These are phyloP conservation scores for Cicer judaicum DNA, from an alignment of 306 rosid species.

Conservation along the genomic window DNA sequence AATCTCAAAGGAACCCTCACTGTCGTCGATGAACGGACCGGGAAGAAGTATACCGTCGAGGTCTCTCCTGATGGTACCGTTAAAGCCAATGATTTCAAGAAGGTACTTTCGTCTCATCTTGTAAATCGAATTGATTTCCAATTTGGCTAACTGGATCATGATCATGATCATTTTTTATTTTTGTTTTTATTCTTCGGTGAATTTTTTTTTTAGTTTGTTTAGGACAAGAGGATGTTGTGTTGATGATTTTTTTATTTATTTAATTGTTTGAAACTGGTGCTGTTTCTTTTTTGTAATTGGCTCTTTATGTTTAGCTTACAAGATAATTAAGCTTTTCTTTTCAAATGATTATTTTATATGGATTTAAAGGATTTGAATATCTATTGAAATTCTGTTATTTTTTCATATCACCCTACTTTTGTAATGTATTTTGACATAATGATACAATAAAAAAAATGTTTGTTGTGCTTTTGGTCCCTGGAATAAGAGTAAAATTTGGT, in stretches of 20 bases:
- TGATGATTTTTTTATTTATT: conserved; percentile 2
- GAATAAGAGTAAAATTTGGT: no score
- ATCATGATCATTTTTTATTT: background rate
- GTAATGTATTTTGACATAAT: no score
- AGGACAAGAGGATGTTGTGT: background rate
- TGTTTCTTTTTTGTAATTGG: conserved; percentile 15
- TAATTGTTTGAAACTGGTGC: conserved; percentile 5
- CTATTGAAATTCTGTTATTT: no score
- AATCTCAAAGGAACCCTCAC: conserved; percentile 64
- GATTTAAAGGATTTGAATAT: no score
- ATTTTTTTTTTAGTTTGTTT: background rate
- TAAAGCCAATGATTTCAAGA: conserved; percentile 76
- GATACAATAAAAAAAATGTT: no score
- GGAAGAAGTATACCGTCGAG: conserved; percentile 61
- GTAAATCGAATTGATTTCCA: background rate
- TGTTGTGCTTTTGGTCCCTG: no score
- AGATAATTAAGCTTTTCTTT: background rate
- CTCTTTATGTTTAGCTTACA: conserved; percentile 4
- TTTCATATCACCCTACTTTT: no score
- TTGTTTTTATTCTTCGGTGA: conserved; percentile 17
- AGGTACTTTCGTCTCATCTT: conserved; percentile 50
- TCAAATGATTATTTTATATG: background rate
- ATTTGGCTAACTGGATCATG: background rate
- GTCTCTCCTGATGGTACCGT: conserved; percentile 75
- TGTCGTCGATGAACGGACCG: conserved; percentile 77